Percentiles rank a stretch among this genome's conserved stretches.
These are phyloP conservation scores for Fragaria iinumae DNA, from an alignment of 306 rosid species.

Conservation along the genomic window DNA sequence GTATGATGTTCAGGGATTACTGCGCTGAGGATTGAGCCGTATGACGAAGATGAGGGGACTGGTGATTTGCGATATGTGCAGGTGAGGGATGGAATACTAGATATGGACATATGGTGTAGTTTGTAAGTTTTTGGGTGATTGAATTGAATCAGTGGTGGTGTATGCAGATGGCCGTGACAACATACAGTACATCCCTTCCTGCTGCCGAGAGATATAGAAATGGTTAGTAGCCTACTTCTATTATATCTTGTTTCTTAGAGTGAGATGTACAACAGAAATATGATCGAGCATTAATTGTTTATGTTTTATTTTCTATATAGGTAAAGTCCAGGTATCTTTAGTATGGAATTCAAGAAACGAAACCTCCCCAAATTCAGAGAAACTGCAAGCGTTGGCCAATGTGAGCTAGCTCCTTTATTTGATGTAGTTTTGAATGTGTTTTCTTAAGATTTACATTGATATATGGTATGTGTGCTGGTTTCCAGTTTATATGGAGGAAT, in stretches of 20 bases:
- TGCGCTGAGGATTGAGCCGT: constrained; percentile 59
- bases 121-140: neutral
- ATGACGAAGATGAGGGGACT: constrained; percentile 79
- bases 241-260: neutral
- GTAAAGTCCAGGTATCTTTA: constrained; percentile 84
- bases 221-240: constrained; percentile 44
- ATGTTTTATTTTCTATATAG: constrained; percentile 41
- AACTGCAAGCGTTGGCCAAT: constrained; percentile 69
- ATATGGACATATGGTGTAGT: neutral
- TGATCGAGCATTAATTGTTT: constrained; percentile 8
- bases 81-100: constrained; percentile 25
- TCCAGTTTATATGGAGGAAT: constrained; percentile 82
- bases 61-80: constrained; percentile 90
- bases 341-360: constrained; percentile 96
- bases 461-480: neutral
- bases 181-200: constrained; percentile 75
- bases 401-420: constrained; percentile 41
- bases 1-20: constrained; percentile 50
- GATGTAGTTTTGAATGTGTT: neutral
- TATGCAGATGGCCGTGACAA: constrained; percentile 95
- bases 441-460: neutral
- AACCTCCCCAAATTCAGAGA: constrained; percentile 55
- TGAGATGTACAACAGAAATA: neutral
- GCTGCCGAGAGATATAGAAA: constrained; percentile 74
- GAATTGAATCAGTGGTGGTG: constrained; percentile 17